Conservation (phyloP, 345 rosid species). For the Melaleuca alternifolia region DNA sequence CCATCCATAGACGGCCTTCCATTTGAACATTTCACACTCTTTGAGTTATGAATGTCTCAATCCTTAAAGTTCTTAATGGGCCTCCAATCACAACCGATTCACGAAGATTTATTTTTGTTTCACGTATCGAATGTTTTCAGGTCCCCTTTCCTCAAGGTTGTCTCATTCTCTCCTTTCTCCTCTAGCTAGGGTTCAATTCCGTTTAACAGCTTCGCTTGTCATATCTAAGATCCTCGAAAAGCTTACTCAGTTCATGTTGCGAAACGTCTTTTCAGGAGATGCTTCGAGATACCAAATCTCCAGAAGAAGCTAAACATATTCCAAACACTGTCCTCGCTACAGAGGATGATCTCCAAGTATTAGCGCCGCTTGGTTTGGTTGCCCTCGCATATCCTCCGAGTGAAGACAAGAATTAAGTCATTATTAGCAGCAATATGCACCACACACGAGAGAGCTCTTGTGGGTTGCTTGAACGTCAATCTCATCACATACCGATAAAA, state of each 20-base stretch:
- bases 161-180: not conserved
- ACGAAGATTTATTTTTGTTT: not conserved
- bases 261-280: not conserved
- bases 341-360: not conserved
- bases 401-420: not conserved
- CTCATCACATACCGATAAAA: not conserved
- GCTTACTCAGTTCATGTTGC: not conserved
- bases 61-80: not conserved
- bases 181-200: not conserved
- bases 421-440: not conserved
- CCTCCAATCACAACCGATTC: not conserved
- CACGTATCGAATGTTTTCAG: not conserved
- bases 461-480: not conserved
- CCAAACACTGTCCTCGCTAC: not conserved
- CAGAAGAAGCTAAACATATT: not conserved
- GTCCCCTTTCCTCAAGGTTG: not conserved
- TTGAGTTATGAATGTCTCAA: not conserved
- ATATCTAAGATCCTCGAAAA: not conserved
- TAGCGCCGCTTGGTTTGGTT: not conserved
- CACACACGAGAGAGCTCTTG: not conserved
- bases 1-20: not conserved
- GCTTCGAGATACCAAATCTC: not conserved
- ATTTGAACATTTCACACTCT: not conserved
- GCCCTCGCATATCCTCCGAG: not conserved
- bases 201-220: too few relatives aligned